These are phyloP conservation scores for Clavulina sp. DNA, from an alignment of 768 basidiomycete species.

Conservation along the genomic window DNA sequence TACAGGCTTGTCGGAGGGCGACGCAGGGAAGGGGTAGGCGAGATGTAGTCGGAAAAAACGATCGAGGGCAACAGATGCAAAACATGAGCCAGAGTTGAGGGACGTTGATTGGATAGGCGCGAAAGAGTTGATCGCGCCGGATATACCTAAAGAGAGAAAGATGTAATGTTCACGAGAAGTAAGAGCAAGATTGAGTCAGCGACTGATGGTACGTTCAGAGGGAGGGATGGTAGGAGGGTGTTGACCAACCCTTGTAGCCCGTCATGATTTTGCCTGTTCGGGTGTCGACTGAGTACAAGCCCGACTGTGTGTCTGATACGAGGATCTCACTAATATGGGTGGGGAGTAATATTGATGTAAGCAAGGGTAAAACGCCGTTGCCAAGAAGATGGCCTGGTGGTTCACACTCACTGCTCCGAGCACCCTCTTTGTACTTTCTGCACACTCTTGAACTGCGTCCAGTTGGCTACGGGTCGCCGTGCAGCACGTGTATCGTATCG, in stretches of 20 bases:
- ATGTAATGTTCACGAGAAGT: too few relatives aligned
- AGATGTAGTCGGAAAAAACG: conserved; percentile 52
- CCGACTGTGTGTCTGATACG: conserved; percentile 44
- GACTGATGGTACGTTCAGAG: not conserved
- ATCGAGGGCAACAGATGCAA: conserved; percentile 51
- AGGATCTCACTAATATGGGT: conserved; percentile 40
- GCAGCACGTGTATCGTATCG: conserved; percentile 61
- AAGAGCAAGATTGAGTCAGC: not conserved
- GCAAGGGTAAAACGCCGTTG: conserved; percentile 4
- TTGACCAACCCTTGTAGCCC: conserved; percentile 42
- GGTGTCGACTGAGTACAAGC: conserved; percentile 47
- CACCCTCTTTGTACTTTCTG: conserved; percentile 39
- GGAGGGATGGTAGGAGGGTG: not conserved
- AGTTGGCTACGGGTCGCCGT: conserved; percentile 49
- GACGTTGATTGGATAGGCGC: conserved; percentile 31
- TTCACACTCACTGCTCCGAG: conserved; percentile 40
- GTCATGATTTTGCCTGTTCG: conserved; percentile 48
- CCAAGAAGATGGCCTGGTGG: too few relatives aligned
- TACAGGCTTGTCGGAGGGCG: conserved; percentile 24
- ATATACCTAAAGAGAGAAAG: too few relatives aligned
- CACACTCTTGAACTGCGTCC: conserved; percentile 38
- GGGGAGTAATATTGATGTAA: conserved; percentile 3
- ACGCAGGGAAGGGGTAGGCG: conserved; percentile 29
- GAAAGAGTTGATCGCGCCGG: conserved; percentile 51
- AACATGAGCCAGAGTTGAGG: too few relatives aligned